Conservation (phyloP, 371 early-diverging fungal species). For the Lichtheimia ornata region DNA sequence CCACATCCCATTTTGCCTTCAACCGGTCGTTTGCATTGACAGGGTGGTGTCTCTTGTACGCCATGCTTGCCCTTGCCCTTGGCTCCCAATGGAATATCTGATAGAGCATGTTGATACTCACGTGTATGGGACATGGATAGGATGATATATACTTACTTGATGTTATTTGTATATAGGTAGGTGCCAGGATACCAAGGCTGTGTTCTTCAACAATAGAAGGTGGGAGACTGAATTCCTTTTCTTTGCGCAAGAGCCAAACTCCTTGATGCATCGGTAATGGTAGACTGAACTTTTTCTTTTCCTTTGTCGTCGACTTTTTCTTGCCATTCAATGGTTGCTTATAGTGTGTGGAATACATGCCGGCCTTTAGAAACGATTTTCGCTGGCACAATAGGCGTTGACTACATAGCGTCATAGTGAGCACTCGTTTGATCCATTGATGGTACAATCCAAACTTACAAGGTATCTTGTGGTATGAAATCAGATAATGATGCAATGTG, state of each 20-base stretch:
- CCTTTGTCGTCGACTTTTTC: slow-evolving; percentile 6
- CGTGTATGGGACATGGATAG: no score
- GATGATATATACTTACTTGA: slow-evolving; percentile 26
- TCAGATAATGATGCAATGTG: background rate
- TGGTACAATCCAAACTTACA: background rate
- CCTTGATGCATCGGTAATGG: slow-evolving; percentile 62
- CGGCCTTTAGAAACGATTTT: slow-evolving; percentile 26
- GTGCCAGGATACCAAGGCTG: slow-evolving; percentile 16
- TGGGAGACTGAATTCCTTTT: slow-evolving; percentile 51
- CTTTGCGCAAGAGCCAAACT: slow-evolving; percentile 31
- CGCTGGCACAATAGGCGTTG: slow-evolving; percentile 10
- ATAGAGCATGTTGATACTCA: background rate
- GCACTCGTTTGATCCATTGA: background rate
- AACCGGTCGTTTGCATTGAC: slow-evolving; percentile 65
- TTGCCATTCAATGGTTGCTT: slow-evolving; percentile 1
- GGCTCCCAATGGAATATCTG: slow-evolving; percentile 55
- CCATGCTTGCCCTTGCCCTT: slow-evolving; percentile 68
- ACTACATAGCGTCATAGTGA: background rate
- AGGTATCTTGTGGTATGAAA: slow-evolving; percentile 2
- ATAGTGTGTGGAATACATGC: slow-evolving; percentile 22
- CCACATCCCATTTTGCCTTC: slow-evolving; percentile 66
- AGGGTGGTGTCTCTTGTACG: slow-evolving; percentile 50
- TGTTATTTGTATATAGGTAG: slow-evolving; percentile 34
- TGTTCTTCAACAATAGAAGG: slow-evolving; percentile 53
- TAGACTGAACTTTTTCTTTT: slow-evolving; percentile 24